Percentiles rank a stretch among this genome's conserved stretches.
Conservation (phyloP, 768 basidiomycete species). For the Hydnomerulius pinastri region DNA sequence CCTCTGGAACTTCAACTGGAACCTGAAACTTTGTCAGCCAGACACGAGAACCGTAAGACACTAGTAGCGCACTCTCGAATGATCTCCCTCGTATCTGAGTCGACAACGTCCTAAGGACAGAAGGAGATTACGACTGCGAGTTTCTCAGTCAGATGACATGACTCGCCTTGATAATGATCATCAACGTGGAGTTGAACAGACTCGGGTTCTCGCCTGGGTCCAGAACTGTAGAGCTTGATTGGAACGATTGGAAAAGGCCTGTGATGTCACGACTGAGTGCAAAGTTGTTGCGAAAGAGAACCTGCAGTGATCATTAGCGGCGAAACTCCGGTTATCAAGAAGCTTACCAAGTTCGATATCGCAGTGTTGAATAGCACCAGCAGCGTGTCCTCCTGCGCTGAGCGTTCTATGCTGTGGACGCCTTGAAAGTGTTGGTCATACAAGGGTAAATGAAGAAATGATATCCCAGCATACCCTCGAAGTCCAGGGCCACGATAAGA, state of each 20-base stretch:
- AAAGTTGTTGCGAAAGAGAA: slow-evolving; percentile 61
- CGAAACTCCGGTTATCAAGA: background rate
- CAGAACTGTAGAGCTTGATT: slow-evolving; percentile 50
- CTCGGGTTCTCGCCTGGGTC: slow-evolving; percentile 54
- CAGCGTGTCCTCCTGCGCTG: slow-evolving; percentile 62
- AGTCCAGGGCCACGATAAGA: slow-evolving; percentile 61
- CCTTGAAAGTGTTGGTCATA: slow-evolving; percentile 30
- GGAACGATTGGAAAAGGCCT: slow-evolving; percentile 57
- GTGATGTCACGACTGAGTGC: slow-evolving; percentile 55
- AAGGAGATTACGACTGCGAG: background rate
- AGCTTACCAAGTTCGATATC: slow-evolving; percentile 58
- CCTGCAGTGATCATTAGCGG: slow-evolving; percentile 30
- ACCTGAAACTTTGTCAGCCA: slow-evolving; percentile 31
- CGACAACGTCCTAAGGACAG: slow-evolving; percentile 50
- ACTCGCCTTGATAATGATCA: slow-evolving; percentile 57
- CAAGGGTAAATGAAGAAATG: slow-evolving; percentile 8
- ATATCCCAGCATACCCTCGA: slow-evolving; percentile 46
- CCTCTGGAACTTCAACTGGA: slow-evolving; percentile 51
- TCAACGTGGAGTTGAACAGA: slow-evolving; percentile 53
- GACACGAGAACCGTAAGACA: background rate
- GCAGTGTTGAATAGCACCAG: slow-evolving; percentile 68
- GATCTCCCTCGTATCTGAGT: slow-evolving; percentile 55
- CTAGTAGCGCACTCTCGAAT: slow-evolving; percentile 45
- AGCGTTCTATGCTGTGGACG: slow-evolving; percentile 64
- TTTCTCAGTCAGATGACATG: background rate